Conservation (phyloP, 495 filamentous ascomycete species). For the Hypoxylon crocopeplum region DNA sequence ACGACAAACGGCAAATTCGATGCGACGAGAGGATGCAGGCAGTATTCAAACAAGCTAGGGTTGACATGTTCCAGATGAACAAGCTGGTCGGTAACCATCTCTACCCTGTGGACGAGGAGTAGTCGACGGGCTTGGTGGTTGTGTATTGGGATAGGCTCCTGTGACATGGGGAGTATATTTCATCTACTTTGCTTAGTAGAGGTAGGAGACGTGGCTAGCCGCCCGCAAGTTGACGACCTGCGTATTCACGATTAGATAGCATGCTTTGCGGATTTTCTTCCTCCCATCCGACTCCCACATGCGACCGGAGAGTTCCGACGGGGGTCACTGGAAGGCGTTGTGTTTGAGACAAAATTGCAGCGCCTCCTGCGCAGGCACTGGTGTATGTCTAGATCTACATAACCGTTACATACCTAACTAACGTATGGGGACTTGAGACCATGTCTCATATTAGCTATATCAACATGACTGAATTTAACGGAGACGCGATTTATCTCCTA, state of each 20-base stretch:
- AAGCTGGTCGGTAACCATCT: constrained; percentile 63
- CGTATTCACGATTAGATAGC: constrained; percentile 7
- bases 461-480: constrained; percentile 2
- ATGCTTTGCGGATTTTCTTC: constrained; percentile 18
- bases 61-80: constrained; percentile 99
- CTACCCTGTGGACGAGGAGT: constrained; percentile 60
- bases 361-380: constrained; percentile 1
- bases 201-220: background rate
- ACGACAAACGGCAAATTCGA: constrained; percentile 85
- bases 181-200: background rate
- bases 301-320: background rate
- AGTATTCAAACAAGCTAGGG: constrained; percentile 87
- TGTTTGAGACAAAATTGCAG: constrained; percentile 15
- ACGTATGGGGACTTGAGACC: background rate
- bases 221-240: background rate
- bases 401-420: no score
- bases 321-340: constrained; percentile 2
- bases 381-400: no score
- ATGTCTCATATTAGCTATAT: constrained; percentile 13
- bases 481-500: no score
- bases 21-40: constrained; percentile 90
- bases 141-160: no score
- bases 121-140: background rate
- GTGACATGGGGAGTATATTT: background rate
- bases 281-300: background rate